phyloP scores from a whole-genome alignment of 768 basidiomycete genomes.

The Termitomyces sp. region DNA sequence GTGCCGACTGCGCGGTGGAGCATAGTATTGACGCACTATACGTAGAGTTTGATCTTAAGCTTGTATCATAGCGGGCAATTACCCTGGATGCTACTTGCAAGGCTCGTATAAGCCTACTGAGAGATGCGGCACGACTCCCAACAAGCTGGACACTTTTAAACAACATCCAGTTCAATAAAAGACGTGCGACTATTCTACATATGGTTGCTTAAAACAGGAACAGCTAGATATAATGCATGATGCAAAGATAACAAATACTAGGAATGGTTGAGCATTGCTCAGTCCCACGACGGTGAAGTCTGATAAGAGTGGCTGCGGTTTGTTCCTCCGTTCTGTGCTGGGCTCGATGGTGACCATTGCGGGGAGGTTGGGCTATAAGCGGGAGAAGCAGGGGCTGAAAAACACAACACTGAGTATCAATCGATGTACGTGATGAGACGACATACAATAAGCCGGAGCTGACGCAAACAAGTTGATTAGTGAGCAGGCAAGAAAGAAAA shows the following conservation, averaged over 20 bases:
- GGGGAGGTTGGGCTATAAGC: constrained; percentile 85
- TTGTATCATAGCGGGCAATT: not conserved
- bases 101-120: too few species aligned
- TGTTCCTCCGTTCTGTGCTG: constrained; percentile 50
- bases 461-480: constrained; percentile 3
- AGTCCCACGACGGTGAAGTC: constrained; percentile 49
- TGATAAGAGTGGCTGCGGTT: constrained; percentile 39
- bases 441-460: constrained; percentile 80
- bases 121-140: not conserved
- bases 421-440: not conserved
- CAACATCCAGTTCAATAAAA: constrained; percentile 20
- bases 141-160: not conserved
- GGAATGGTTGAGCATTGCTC: constrained; percentile 11
- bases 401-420: constrained; percentile 12
- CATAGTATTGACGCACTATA: too few species aligned
- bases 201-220: constrained; percentile 17
- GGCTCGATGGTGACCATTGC: constrained; percentile 78
- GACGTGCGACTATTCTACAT: constrained; percentile 22
- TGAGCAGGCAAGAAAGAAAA: not conserved
- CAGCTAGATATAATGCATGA: constrained; percentile 22
- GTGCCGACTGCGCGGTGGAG: too few species aligned
- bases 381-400: constrained; percentile 72
- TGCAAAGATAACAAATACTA: constrained; percentile 15
- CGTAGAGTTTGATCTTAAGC: too few species aligned
- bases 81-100: too few species aligned